Base-by-base conservation (phyloP, 2,329 filamentous ascomycete genomes). In the Fusarium tricinctum region DNA sequence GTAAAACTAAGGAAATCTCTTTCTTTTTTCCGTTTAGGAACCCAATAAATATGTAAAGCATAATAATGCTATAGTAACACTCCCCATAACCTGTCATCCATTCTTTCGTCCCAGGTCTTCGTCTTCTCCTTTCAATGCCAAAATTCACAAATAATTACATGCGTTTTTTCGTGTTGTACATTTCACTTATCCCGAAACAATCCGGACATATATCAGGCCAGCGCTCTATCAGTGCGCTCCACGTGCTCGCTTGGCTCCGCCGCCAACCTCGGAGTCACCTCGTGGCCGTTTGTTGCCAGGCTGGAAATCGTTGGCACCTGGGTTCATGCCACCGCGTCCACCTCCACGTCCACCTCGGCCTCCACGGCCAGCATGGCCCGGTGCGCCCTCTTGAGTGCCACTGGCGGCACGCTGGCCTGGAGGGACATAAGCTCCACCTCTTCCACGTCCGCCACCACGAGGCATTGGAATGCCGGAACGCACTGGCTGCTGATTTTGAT, bases 221-320 rank as follows among this genome's bases (percentile, higher is more conserved):
- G 23, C 26, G 26, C 28, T 57, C 40, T 43, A 68, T 75, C 72
- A 81, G 43, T 81, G 79, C 22, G 77, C 78, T 61, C 81, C 81
- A 35, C 81, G 75, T 6, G 80, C 78, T 60, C 81, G 74, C 74
- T 83, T 83, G 5, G 80, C 80, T 20, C 81, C 81, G 19, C 76
- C 80, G 5, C 79, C 80, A 22, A 67, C 76, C 50, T 83, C 81
- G 1, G 78, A 80, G 55, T 89, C 87, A 48, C 88, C 86, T 53
- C 87, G 80, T 15, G 85, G 82, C 28, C 87, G 81, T 77, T 89
- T 89, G 68, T 82, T 85, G 6, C 86, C 86, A 10, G 85, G 83
- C 42, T 88, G 86, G 69, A 88, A 85, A 58, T 89, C 88, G 48
- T 82, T 79, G 12, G 84, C 86, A 14, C 78, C 78, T 1, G 84